Conservation (phyloP, 345 rosid genomes). For the Reutealis trisperma region DNA sequence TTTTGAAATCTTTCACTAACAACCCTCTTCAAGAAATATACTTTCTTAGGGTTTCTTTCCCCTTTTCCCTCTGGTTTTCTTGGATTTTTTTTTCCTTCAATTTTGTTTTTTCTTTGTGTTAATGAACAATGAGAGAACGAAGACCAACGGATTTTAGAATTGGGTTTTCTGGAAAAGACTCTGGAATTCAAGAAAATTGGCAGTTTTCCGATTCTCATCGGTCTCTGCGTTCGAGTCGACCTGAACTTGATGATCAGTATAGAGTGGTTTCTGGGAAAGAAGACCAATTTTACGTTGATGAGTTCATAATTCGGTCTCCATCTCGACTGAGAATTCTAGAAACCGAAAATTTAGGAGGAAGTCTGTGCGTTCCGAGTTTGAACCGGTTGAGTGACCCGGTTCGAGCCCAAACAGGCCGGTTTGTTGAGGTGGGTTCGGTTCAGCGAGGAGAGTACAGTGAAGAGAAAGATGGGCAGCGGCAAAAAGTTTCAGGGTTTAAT, state of each 20-base stretch:
- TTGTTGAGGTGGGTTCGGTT: background rate
- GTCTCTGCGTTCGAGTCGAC: background rate
- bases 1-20: background rate
- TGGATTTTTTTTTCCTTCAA: too few relatives aligned
- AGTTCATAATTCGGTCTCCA: background rate
- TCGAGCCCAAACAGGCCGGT: background rate
- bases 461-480: slow-evolving; percentile 11
- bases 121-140: slow-evolving; percentile 5
- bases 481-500: slow-evolving; percentile 22
- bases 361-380: background rate
- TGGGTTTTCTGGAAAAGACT: background rate
- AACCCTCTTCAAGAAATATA: background rate
- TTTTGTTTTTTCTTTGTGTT: background rate
- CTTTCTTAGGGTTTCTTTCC: background rate
- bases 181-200: background rate
- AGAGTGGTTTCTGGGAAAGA: background rate
- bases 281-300: background rate
- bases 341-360: background rate
- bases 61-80: too few relatives aligned
- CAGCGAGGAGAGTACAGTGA: slow-evolving; percentile 6
- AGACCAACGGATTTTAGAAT: background rate
- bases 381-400: background rate
- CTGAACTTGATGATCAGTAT: background rate
- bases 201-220: background rate
- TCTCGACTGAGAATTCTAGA: background rate